Conservation (phyloP, 371 early-diverging fungal genomes). For the Mucor circinelloides region DNA sequence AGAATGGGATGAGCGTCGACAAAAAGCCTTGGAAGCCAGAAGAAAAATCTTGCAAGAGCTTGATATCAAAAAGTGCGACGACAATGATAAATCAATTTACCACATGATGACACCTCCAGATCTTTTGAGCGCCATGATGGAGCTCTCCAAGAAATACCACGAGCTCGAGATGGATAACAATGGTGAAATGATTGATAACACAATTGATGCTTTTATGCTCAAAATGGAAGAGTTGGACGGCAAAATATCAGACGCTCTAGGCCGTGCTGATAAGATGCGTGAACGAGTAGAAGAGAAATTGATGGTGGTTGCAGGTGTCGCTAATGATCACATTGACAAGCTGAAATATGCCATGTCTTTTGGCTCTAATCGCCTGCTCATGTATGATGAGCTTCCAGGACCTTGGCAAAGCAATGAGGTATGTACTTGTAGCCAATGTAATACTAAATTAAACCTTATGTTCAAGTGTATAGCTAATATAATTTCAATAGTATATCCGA, state of each 20-base stretch:
- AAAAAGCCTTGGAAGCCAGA: conserved; percentile 18
- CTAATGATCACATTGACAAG: conserved; percentile 47
- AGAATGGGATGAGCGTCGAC: conserved; percentile 42
- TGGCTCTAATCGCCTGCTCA: conserved; percentile 41
- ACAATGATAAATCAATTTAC: neutral
- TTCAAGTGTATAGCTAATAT: neutral
- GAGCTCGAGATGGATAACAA: conserved; percentile 23
- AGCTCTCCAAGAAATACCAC: conserved; percentile 30
- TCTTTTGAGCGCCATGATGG: conserved; percentile 23
- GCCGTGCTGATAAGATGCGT: conserved; percentile 40
- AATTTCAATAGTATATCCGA: conserved; percentile 49
- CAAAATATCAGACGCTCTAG: conserved; percentile 44
- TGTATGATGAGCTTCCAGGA: conserved; percentile 51
- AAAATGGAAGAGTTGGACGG: conserved; percentile 53
- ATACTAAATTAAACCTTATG: conserved; percentile 5
- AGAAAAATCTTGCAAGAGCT: conserved; percentile 16
- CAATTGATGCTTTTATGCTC: conserved; percentile 48
- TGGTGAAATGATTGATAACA: conserved; percentile 42
- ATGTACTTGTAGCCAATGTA: conserved; percentile 5
- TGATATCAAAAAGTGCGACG: conserved; percentile 1
- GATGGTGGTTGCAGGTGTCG: conserved; percentile 39
- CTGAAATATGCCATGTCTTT: conserved; percentile 41
- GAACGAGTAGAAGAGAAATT: conserved; percentile 41
- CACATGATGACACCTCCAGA: conserved; percentile 26
- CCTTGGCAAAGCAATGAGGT: conserved; percentile 54